Evolutionary conservation across 805 yeast species (phyloP).

Genomic region (Sungouiella thailandica): DNA sequence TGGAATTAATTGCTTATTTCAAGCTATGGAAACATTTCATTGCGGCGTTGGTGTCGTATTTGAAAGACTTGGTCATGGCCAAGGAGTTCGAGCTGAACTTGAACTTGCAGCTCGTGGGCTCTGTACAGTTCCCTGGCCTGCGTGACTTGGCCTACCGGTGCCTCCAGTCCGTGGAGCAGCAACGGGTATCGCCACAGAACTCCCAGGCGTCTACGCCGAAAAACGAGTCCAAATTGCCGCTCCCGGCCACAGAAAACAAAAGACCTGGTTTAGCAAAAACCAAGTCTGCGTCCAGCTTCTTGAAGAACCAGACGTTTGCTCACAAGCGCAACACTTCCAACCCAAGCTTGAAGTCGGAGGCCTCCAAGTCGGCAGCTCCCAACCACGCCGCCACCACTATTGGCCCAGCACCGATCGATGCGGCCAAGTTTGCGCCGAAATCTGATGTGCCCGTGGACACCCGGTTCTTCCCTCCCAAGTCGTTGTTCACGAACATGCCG

Average conservation of each 20-base stretch:
- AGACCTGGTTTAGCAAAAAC: constrained; percentile 22
- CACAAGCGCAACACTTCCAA: constrained; percentile 15
- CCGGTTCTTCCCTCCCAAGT: constrained; percentile 20
- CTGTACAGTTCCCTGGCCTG: constrained; percentile 40
- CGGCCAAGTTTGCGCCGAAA: constrained; percentile 14
- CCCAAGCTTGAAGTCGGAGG: constrained; percentile 9
- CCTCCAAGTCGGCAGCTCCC: constrained; percentile 1
- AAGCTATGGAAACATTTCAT: constrained; percentile 38
- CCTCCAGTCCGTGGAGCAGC: constrained; percentile 8
- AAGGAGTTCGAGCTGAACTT: constrained; percentile 38
- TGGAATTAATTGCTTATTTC: constrained; percentile 33
- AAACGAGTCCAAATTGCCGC: constrained; percentile 7
- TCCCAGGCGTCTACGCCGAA: constrained; percentile 11
- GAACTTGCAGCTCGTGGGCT: constrained; percentile 32
- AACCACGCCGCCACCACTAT: constrained; percentile 1
- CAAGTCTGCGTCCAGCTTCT: constrained; percentile 19
- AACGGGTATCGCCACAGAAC: constrained; percentile 8
- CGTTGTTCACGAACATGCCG: constrained; percentile 25
- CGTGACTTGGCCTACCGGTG: constrained; percentile 31
- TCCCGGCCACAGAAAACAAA: constrained; percentile 8
- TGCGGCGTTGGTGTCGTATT: constrained; percentile 31
- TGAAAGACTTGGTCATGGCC: constrained; percentile 42
- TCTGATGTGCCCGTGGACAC: constrained; percentile 20
- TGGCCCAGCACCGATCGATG: constrained; percentile 3
- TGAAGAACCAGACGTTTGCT: constrained; percentile 17